Conservation (phyloP, 2,329 filamentous ascomycete species). For the Aspergillus costaricaensis region DNA sequence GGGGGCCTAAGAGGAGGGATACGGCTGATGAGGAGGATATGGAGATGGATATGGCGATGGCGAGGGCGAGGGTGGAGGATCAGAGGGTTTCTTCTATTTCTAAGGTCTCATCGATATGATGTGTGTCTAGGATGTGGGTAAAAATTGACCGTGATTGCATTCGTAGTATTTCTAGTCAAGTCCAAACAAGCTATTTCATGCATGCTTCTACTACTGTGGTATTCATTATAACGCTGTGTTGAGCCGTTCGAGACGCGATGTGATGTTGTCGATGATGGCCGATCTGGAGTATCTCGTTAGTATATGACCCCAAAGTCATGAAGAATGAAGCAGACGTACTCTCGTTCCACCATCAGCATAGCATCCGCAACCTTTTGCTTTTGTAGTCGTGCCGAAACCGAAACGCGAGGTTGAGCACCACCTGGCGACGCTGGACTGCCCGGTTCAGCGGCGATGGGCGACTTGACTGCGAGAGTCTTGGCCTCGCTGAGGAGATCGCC, state of each 20-base stretch:
- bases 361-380: conserved; percentile 50
- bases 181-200: background rate
- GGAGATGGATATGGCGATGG: background rate
- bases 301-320: no score
- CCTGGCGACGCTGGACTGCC: conserved; percentile 33
- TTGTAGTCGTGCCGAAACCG: conserved; percentile 47
- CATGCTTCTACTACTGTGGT: background rate
- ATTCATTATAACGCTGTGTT: conserved; percentile 35
- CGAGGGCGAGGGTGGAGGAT: background rate
- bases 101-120: no score
- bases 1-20: background rate
- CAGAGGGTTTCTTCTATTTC: no score
- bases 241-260: conserved; percentile 43
- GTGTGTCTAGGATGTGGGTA: no score
- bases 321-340: conserved; percentile 34
- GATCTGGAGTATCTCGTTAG: conserved; percentile 29
- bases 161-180: no score
- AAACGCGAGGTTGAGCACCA: conserved; percentile 36
- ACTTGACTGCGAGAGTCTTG: conserved; percentile 35
- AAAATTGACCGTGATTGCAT: no score
- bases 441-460: conserved; percentile 29
- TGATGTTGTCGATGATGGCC: conserved; percentile 47
- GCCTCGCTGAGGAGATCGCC: conserved; percentile 39
- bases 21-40: background rate
- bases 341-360: conserved; percentile 53